A percentile compares a stretch with the other conserved stretches of the same genome.
phyloP scores from a whole-genome alignment of 106 monocot genomes.

The Agapanthus africanus region DNA sequence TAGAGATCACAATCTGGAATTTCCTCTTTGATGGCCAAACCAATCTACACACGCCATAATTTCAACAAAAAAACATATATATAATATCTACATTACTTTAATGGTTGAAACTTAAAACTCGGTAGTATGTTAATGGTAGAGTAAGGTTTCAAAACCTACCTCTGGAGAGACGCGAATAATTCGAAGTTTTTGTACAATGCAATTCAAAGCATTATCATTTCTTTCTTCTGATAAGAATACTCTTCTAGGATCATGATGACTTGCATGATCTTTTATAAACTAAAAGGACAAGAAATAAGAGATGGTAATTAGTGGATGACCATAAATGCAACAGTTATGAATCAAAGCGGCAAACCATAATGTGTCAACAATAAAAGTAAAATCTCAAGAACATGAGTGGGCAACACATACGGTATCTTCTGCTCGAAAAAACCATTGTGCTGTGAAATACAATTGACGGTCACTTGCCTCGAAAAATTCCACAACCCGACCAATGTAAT shows the following conservation, averaged over 20 bases:
- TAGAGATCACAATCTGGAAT: slow-evolving; percentile 15
- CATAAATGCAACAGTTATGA: too few relatives aligned
- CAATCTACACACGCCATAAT: neutral
- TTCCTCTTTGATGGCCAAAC: slow-evolving; percentile 5
- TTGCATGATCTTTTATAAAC: slow-evolving; percentile 23
- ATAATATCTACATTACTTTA: neutral
- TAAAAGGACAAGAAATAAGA: slow-evolving; percentile 7
- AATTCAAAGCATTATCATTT: slow-evolving; percentile 28
- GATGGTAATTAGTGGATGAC: too few relatives aligned
- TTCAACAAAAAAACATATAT: neutral
- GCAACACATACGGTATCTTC: slow-evolving; percentile 27
- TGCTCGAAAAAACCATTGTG: slow-evolving; percentile 30
- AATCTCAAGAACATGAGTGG: too few relatives aligned
- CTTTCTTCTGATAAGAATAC: slow-evolving; percentile 28
- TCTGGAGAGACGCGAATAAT: slow-evolving; percentile 17
- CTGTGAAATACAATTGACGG: slow-evolving; percentile 20
- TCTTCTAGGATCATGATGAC: slow-evolving; percentile 19
- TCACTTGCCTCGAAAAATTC: slow-evolving; percentile 25
- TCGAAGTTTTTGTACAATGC: slow-evolving; percentile 18
- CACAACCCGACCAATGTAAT: slow-evolving; percentile 26
- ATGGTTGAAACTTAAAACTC: neutral
- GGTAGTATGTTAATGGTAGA: too few relatives aligned
- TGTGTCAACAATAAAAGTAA: too few relatives aligned
- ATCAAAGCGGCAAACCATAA: too few relatives aligned
- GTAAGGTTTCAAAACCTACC: too few relatives aligned